phyloP scores from a whole-genome alignment of 208 protist species.

The Leishmania amazonensis region DNA sequence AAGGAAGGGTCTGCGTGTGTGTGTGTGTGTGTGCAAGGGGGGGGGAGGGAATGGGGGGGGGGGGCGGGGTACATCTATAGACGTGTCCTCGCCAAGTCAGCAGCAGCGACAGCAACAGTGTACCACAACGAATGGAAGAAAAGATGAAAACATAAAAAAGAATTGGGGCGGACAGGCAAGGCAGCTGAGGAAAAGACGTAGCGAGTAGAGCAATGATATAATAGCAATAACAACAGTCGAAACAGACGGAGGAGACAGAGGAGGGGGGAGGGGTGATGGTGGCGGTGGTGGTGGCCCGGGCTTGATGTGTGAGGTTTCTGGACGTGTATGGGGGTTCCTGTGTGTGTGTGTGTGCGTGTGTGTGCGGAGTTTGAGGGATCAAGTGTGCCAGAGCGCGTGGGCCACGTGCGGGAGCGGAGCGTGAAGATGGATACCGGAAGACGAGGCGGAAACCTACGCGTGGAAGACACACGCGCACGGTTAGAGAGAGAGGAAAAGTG shows the following conservation, averaged over 20 bases:
- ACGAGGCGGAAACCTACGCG: not conserved
- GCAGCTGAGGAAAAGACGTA: not conserved
- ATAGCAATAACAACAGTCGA: not conserved
- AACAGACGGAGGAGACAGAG: too few relatives aligned
- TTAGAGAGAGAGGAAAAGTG: not conserved
- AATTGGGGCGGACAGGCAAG: not conserved
- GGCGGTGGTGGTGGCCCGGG: not conserved
- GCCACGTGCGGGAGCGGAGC: not conserved
- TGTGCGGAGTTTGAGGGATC: not conserved
- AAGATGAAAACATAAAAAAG: not conserved
- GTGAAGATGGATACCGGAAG: not conserved
- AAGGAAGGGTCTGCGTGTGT: too few relatives aligned
- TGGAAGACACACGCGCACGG: not conserved
- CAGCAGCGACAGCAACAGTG: not conserved
- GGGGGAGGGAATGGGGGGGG: too few relatives aligned
- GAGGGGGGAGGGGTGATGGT: too few relatives aligned
- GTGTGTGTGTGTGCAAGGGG: too few relatives aligned
- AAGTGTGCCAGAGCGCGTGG: not conserved
- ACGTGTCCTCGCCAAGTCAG: not conserved
- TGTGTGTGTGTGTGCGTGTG: not conserved
- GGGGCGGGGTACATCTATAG: too few relatives aligned
- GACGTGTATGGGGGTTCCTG: not conserved
- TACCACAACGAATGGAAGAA: not conserved
- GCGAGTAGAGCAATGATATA: not conserved
- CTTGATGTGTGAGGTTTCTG: not conserved